Base-by-base conservation (phyloP, 2,329 filamentous ascomycete genomes). In the Penicillium fuscoglaucum region DNA sequence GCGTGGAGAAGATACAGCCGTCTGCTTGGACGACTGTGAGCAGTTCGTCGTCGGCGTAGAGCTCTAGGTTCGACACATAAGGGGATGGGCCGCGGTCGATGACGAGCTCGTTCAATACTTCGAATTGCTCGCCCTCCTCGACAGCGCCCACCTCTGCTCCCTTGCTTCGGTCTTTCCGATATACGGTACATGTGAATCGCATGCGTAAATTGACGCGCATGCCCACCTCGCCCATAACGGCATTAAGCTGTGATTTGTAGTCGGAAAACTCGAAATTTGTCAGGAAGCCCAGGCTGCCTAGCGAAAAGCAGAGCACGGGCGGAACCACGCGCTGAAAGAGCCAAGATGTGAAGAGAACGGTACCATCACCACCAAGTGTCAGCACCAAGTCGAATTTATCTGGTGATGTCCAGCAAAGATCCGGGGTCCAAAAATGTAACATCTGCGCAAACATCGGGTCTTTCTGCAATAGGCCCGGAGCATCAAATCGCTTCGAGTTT, bases 121-220 rank as follows among this genome's bases (percentile, higher is more conserved):
- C 95, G 64, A 97, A 98, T 70, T 96, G 93, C 78, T 98, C 93
- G 45, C 89, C 91, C 75, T 97, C 93, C 67, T 95, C 89, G 65
- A 88, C 84, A n/a, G 85, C 82, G 12, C 83, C 84, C 2, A 79
- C 72, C n/a, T 72, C 78, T 7, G 79, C 75, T 13, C 74, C 76
- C 43, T 78, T 75, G 52, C 72, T 77, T 8, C 72, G 70, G 61
- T 79, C 86, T 65, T 88, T 83, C 45, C 93, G 89, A 79, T 93
- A 97, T 9, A 99, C 93, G 0, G 95, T 98, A 79, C 93, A 98
- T 17, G 95, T 99, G 76, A 99, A 99, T 61, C 95, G 90, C 95
- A 99, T 99, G 66, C 95, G 91, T 66, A 99, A 82, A 71, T 96
- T 98, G 60, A 98, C 93, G 54, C 93, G 89, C 93, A 99, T 98